Percentiles rank a stretch among this genome's conserved stretches.
Evolutionary conservation across 352 stramenopile genomes (phyloP).

Genomic region (Pythium aristosporum): DNA sequence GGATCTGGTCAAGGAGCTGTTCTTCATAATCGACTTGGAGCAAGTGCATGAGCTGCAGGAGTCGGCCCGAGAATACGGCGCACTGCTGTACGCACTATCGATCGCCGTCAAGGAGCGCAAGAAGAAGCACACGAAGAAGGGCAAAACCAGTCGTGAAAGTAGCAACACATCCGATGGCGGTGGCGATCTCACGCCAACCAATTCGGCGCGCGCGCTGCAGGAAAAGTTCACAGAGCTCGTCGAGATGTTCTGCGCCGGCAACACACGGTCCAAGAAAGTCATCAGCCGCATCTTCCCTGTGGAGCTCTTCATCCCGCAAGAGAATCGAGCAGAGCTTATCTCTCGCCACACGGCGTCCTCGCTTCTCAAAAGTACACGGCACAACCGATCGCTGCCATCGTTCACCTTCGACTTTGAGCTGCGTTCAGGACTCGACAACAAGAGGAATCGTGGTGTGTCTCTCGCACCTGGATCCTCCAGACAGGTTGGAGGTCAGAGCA

Average conservation of each 20-base stretch:
- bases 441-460: slow-evolving; percentile 38
- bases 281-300: slow-evolving; percentile 83
- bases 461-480: slow-evolving; percentile 7
- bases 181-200: slow-evolving; percentile 40
- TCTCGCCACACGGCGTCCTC: slow-evolving; percentile 58
- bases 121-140: slow-evolving; percentile 13
- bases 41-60: slow-evolving; percentile 82
- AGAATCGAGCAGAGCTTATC: slow-evolving; percentile 51
- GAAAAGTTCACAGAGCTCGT: slow-evolving; percentile 70
- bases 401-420: slow-evolving; percentile 74
- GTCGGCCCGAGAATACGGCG: slow-evolving; percentile 70
- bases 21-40: slow-evolving; percentile 65
- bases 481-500: neutral
- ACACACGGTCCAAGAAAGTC: slow-evolving; percentile 70
- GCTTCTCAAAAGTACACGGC: slow-evolving; percentile 38
- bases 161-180: slow-evolving; percentile 22
- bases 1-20: slow-evolving; percentile 76
- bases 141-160: slow-evolving; percentile 11
- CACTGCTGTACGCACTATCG: slow-evolving; percentile 66
- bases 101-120: slow-evolving; percentile 39
- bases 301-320: slow-evolving; percentile 71
- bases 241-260: slow-evolving; percentile 81
- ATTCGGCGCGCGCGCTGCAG: slow-evolving; percentile 30
- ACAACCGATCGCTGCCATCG: slow-evolving; percentile 51
- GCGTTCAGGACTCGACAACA: slow-evolving; percentile 40